Conservation (phyloP, 768 basidiomycete species). For the Xerocomellus chrysenteron region DNA sequence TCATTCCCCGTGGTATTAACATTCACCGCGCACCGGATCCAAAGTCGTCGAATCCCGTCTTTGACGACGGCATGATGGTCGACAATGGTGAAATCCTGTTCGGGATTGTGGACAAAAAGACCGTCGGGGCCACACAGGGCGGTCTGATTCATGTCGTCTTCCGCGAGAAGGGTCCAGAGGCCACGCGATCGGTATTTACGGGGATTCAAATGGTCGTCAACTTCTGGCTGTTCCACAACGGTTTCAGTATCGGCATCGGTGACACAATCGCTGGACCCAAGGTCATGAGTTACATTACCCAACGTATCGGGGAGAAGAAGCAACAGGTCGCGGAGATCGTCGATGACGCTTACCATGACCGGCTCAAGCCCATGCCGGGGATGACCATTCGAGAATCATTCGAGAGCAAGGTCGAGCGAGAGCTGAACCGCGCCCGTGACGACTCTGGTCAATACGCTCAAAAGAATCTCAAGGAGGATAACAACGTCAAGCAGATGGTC, state of each 20-base stretch:
- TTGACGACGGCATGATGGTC: conserved; percentile 93
- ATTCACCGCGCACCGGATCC: conserved; percentile 80
- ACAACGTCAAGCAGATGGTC: conserved; percentile 99
- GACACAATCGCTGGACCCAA: conserved; percentile 92
- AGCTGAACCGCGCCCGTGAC: conserved; percentile 94
- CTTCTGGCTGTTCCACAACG: conserved; percentile 98
- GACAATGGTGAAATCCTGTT: conserved; percentile 96
- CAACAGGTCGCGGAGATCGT: conserved; percentile 75
- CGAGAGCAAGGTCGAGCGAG: conserved; percentile 87
- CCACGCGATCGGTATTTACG: conserved; percentile 85
- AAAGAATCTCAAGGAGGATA: conserved; percentile 95
- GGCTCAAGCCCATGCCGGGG: conserved; percentile 86
- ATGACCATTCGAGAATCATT: conserved; percentile 99
- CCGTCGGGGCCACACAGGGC: conserved; percentile 93
- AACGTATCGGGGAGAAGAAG: conserved; percentile 82
- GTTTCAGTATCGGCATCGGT: conserved; percentile 98
- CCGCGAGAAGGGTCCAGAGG: conserved; percentile 95
- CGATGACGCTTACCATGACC: conserved; percentile 80
- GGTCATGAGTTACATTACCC: conserved; percentile 85
- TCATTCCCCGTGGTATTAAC: conserved; percentile 95
- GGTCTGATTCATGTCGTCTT: conserved; percentile 96
- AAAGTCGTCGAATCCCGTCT: conserved; percentile 74
- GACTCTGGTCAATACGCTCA: conserved; percentile 95
- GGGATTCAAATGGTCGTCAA: conserved; percentile 96
- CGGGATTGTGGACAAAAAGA: conserved; percentile 97